These are phyloP conservation scores for Coemansia sp. DNA, from an alignment of 192 early-diverging fungal genomes.

Conservation along the genomic window DNA sequence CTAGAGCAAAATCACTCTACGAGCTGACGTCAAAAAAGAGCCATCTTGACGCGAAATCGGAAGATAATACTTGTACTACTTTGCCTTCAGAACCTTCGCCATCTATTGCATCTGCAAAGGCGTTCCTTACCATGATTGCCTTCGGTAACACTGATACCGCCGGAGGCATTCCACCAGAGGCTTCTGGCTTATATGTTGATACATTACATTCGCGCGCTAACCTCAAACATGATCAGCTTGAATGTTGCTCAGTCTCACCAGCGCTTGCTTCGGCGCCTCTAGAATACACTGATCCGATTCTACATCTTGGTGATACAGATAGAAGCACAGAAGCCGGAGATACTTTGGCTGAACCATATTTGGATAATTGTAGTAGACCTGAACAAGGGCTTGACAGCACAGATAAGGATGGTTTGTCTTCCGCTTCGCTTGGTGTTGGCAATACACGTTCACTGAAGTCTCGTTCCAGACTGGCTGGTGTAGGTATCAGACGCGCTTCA, in stretches of 20 bases:
- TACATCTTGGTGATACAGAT: background rate
- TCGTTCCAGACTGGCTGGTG: constrained; percentile 41
- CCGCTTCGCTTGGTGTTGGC: constrained; percentile 12
- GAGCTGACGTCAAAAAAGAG: constrained; percentile 23
- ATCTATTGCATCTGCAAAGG: constrained; percentile 46
- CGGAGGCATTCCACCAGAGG: background rate
- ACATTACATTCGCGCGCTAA: background rate
- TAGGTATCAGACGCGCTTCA: constrained; percentile 48
- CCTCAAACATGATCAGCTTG: background rate
- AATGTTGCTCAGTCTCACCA: constrained; percentile 2
- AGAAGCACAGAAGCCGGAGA: background rate
- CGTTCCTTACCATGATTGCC: constrained; percentile 48
- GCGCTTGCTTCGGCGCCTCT: constrained; percentile 16
- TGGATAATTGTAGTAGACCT: background rate
- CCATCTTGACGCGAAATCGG: background rate
- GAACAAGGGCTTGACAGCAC: background rate
- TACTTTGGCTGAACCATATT: background rate
- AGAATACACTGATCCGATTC: background rate
- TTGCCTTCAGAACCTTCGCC: constrained; percentile 29
- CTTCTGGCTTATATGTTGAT: constrained; percentile 8
- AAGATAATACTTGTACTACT: background rate
- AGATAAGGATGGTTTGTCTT: constrained; percentile 4
- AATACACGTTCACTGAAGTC: constrained; percentile 37
- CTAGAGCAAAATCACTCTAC: constrained; percentile 49
- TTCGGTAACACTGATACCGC: constrained; percentile 3